Evolutionary conservation across 1,284 basidiomycete species (phyloP), one percentile per base, ranked within the genome.

Genomic region (Papiliotrema fonsecae): DNA sequence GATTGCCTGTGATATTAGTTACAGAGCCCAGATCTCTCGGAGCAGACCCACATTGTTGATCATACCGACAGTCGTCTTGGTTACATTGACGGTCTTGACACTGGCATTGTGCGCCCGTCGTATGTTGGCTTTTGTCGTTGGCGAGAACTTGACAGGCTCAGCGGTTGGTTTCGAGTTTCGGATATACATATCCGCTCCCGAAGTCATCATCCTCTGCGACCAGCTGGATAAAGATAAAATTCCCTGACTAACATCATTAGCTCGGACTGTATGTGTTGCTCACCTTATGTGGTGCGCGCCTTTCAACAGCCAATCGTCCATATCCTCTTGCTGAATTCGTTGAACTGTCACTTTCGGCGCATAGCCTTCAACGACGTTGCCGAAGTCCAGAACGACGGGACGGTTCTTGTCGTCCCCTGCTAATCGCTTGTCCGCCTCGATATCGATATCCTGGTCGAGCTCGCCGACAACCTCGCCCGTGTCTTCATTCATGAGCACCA

Each of bases 381-480:
- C 80, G 28, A 89, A 77, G 64, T 88, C 85, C 50, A 90, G 79
- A 41, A 88, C 71, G 19, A 90, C 86, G 1, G 85, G 82, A 45
- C 77, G 77, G 55, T 82, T 79, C 41, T 78, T 77, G 7, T 79
- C 80, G 22, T 73, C 62, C 40, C 69, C 61, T 35, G 81, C 73
- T 27, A 71, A 64, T 11, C 79, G 76, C 19, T 52, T 30, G 58
- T 85, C 84, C 62, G 86, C 85, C 22, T 74, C 75, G 14, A 86
- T 77, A 24, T 74, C 69, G 45, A 86, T 74, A 39, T 76, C 69
- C 35, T 81, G 75, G 44, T 85, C 85, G 10, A 89, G 75, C 63
- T 85, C 81, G 1, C 85, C 86, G 10, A 90, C 76, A 6, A 89
- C 77, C 59, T 87, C 81, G 2, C 87, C 86, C 47, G 79, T 83